Conservation (phyloP, 805 yeast species). For the Yamadazyma akitaensis region DNA sequence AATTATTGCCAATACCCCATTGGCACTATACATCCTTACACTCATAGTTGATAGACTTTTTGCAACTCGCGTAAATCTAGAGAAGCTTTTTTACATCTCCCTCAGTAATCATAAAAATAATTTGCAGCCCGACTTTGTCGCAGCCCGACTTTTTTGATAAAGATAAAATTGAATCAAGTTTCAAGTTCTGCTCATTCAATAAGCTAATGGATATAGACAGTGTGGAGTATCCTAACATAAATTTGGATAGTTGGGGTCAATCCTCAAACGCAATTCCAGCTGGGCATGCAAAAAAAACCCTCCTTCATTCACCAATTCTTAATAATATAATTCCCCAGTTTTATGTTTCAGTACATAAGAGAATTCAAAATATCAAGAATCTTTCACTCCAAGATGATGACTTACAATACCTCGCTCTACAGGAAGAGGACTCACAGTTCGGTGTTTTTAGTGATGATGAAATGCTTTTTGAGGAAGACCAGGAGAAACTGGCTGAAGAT, state of each 20-base stretch:
- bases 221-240: conserved; percentile 10
- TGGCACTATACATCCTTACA: conserved; percentile 16
- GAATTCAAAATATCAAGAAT: conserved; percentile 32
- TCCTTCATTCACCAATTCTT: conserved; percentile 41
- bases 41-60: conserved; percentile 6
- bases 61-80: not conserved
- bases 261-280: not conserved
- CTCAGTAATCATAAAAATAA: not conserved
- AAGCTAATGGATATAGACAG: conserved; percentile 12
- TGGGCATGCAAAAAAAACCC: conserved; percentile 29
- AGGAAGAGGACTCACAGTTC: conserved; percentile 36
- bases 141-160: not conserved
- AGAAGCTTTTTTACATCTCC: too few species aligned
- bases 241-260: not conserved
- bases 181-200: not conserved
- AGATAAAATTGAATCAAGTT: not conserved
- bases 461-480: conserved; percentile 12
- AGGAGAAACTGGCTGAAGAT: not conserved
- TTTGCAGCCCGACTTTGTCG: conserved; percentile 7
- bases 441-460: conserved; percentile 37
- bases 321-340: conserved; percentile 31
- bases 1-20: conserved; percentile 17
- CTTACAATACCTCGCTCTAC: conserved; percentile 30
- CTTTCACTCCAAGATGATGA: conserved; percentile 35
- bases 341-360: conserved; percentile 28